Base-by-base conservation (phyloP, 495 filamentous ascomycete species). In the Neurospora hispaniola region DNA sequence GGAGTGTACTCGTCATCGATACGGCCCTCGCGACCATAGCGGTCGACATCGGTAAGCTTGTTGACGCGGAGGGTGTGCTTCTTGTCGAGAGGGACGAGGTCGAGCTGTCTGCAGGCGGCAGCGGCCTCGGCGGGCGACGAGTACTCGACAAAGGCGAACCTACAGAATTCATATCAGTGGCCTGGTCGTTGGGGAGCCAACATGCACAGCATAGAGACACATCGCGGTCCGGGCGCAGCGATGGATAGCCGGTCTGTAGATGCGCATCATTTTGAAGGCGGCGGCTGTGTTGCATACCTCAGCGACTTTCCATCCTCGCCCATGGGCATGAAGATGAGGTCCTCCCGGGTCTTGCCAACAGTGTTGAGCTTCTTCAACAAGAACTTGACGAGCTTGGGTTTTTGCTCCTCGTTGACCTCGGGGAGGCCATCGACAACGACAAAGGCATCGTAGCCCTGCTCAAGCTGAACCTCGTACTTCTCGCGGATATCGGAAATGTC, bases 1-100 rank as follows among this genome's bases (percentile, higher is more conserved):
- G 91, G 86, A 39, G 88, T 87, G 81, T 97, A 98, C 74, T 93
- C 90, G 77, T 99, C 96, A 71, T 96, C 90, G 77, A 99, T 88
- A 42, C 93, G 90, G 74, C 96, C 96, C 84, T 98, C 95, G 18
- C 94, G 89, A 39, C 96, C 96, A 82, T 94, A 99, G 73, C 95
- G 91, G 76, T 98, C 96, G 76, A 99, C 93, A 82, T 99, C 96
- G 78, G 95, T 97, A 79, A 99, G 85, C 83, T 99, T 99, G 88
- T 99, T 99, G 78, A 98, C 94, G 74, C 89, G 87, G 74, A 99
- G 88, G 27, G 91, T 97, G 86, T 99, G 94, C 84, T 89, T 97
- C 86, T 93, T 97, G 85, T 99, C 96, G 78, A 98, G 90, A 35
- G 94, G 87, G 20, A 91, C 88, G 74, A 87, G 88, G 79, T 98